phyloP scores from a whole-genome alignment of 2,329 filamentous ascomycete genomes.

The Rhynchosporium secalis region DNA sequence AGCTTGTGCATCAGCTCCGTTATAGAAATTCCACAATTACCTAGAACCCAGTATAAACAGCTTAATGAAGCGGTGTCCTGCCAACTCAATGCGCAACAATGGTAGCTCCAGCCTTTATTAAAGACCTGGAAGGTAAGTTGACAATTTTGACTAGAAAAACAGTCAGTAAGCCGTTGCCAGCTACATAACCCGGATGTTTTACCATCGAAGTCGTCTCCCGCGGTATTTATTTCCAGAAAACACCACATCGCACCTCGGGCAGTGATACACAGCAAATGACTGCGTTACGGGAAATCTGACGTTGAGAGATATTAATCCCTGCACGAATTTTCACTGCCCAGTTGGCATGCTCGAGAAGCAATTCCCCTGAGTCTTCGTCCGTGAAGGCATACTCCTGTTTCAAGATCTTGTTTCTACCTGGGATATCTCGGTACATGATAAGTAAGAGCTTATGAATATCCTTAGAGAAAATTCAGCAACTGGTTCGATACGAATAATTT shows the following conservation, averaged over 20 bases:
- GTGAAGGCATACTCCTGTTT: constrained; percentile 1
- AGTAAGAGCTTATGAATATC: constrained; percentile 1
- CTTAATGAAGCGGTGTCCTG: neutral
- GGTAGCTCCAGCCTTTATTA: neutral
- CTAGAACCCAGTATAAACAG: neutral
- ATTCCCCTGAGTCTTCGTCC: neutral
- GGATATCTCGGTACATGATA: constrained; percentile 5
- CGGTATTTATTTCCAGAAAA: neutral
- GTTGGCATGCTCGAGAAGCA: neutral
- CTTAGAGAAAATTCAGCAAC: neutral
- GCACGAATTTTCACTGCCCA: neutral
- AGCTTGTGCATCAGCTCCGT: neutral
- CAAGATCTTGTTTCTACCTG: constrained; percentile 2
- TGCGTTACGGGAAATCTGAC: neutral
- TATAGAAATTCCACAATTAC: neutral
- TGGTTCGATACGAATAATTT: neutral
- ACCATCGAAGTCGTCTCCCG: neutral
- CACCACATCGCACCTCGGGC: neutral
- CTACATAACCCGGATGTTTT: neutral
- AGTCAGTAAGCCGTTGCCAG: neutral
- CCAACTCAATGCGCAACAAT: neutral
- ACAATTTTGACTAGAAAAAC: neutral
- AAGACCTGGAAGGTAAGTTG: neutral
- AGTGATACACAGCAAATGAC: neutral
- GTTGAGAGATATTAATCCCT: constrained; percentile 10